Conservation (phyloP, 441 rosid genomes). For the Omphalea diandra region DNA sequence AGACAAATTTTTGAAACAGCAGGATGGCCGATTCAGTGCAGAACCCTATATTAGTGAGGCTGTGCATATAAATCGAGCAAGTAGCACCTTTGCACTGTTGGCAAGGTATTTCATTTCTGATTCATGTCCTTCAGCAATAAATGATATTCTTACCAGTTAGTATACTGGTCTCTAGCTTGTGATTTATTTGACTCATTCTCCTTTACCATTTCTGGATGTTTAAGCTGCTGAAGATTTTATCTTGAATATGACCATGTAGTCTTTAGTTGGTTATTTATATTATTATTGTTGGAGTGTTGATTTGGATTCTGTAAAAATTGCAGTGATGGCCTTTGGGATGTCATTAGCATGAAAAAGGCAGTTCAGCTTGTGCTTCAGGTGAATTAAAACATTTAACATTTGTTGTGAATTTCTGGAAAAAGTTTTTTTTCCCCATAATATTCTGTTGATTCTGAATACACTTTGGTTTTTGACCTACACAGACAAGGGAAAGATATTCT, state of each 20-base stretch:
- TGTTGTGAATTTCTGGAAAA: neutral
- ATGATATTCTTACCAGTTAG: neutral
- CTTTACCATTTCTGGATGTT: neutral
- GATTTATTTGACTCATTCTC: neutral
- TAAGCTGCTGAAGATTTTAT: neutral
- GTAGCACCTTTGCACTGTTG: constrained; percentile 62
- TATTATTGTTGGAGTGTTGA: constrained; percentile 11
- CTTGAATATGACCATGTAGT: neutral
- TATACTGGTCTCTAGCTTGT: neutral
- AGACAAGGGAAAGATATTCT: constrained; percentile 54
- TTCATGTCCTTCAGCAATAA: constrained; percentile 4
- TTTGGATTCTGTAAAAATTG: constrained; percentile 24
- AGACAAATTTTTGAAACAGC: constrained; percentile 92
- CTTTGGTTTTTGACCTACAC: constrained; percentile 26
- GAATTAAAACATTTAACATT: constrained; percentile 7
- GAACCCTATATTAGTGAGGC: constrained; percentile 83
- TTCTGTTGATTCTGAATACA: neutral
- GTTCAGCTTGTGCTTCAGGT: constrained; percentile 75
- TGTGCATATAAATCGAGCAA: constrained; percentile 55
- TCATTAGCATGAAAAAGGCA: constrained; percentile 71
- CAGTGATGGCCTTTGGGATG: constrained; percentile 99
- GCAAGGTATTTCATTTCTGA: constrained; percentile 60
- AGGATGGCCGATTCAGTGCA: constrained; percentile 79
- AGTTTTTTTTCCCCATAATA: neutral
- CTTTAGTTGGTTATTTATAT: neutral